Evolutionary conservation across 176 grass and related monocot genomes (phyloP).

Genomic region (Oryza glumipatula): DNA sequence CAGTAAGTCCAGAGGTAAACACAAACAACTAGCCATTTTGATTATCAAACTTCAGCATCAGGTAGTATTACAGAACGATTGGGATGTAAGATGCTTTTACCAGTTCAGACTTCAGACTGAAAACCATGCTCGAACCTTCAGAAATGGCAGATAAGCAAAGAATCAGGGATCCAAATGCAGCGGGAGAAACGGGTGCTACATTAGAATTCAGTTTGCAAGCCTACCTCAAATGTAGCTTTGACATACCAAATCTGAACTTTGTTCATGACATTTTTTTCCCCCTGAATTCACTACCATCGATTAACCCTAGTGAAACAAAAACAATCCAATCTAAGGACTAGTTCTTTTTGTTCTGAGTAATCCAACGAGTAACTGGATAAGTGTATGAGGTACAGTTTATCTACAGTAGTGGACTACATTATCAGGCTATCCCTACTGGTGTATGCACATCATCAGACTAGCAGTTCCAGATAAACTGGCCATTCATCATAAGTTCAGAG

Average conservation of each 20-base stretch:
- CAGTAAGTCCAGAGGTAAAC: not conserved
- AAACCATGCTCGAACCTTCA: not conserved
- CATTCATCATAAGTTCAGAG: not conserved
- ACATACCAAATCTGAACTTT: not conserved
- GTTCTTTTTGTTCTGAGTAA: not conserved
- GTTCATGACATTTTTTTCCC: not conserved
- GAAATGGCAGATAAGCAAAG: not conserved
- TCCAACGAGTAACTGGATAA: conserved; percentile 40
- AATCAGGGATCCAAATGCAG: not conserved
- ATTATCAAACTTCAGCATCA: not conserved
- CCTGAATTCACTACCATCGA: not conserved
- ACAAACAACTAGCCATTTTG: not conserved
- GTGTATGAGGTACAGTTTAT: not conserved
- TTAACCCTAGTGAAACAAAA: not conserved
- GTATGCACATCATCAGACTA: not conserved
- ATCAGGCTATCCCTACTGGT: not conserved
- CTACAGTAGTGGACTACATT: not conserved
- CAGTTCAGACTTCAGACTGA: not conserved
- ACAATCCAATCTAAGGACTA: not conserved
- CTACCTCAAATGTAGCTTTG: not conserved
- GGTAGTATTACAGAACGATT: not conserved
- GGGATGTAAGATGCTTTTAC: not conserved
- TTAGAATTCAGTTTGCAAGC: not conserved
- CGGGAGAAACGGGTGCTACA: not conserved
- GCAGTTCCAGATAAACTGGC: not conserved